Conservation (phyloP, 169 alveolate species). For the Plasmodium berghei region DNA sequence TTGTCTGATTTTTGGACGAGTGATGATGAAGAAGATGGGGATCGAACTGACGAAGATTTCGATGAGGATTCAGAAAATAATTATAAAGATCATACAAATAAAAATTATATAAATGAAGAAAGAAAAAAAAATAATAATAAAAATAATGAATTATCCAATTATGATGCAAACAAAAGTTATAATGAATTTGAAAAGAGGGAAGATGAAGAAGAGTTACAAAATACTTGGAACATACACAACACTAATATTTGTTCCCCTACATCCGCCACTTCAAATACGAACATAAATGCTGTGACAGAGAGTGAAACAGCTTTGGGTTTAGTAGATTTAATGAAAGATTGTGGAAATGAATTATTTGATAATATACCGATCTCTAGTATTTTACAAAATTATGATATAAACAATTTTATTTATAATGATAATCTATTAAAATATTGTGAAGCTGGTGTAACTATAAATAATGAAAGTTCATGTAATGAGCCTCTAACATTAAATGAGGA, state of each 20-base stretch:
- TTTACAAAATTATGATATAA: conserved; percentile 61
- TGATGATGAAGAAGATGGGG: conserved; percentile 83
- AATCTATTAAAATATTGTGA: conserved; percentile 60
- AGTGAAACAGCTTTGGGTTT: conserved; percentile 2
- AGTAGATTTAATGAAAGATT: conserved; percentile 26
- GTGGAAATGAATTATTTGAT: conserved; percentile 23
- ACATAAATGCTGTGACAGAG: neutral
- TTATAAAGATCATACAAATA: conserved; percentile 46
- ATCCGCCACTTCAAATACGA: neutral
- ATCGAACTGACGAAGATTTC: conserved; percentile 35
- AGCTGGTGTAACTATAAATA: conserved; percentile 39
- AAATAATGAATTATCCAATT: conserved; percentile 14
- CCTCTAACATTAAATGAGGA: conserved; percentile 19
- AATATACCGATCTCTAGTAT: conserved; percentile 22
- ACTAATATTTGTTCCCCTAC: neutral
- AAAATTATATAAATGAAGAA: conserved; percentile 20
- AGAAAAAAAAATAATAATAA: neutral
- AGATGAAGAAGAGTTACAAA: neutral
- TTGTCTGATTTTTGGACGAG: conserved; percentile 87
- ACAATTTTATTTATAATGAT: conserved; percentile 59
- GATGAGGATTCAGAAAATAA: conserved; percentile 5
- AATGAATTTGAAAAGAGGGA: conserved; percentile 46
- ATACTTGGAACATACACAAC: no score
- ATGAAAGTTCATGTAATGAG: conserved; percentile 26
- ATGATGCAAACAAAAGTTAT: conserved; percentile 24